phyloP scores from a whole-genome alignment of 768 basidiomycete species.

The Leccinum barrowsii region DNA sequence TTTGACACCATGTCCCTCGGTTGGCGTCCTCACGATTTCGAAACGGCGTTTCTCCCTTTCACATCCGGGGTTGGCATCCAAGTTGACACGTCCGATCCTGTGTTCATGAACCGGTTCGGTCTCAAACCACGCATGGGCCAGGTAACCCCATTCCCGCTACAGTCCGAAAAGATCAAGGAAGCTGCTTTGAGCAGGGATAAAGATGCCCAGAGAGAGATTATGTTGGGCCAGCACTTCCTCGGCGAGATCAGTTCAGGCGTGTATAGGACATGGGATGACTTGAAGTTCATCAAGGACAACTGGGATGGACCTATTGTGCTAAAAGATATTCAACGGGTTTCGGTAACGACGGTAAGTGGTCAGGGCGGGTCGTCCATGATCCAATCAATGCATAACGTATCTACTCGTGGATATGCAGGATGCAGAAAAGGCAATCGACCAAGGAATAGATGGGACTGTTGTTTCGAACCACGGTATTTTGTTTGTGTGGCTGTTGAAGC shows the following conservation, averaged over 20 bases:
- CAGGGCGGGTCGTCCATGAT: neutral
- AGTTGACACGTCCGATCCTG: conserved; percentile 70
- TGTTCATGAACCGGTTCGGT: conserved; percentile 62
- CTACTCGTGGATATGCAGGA: conserved; percentile 30
- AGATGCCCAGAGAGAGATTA: conserved; percentile 32
- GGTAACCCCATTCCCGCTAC: conserved; percentile 56
- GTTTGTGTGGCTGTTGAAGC: neutral
- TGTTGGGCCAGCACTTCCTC: conserved; percentile 61
- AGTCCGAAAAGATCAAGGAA: conserved; percentile 42
- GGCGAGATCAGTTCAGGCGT: conserved; percentile 58
- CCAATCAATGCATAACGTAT: neutral
- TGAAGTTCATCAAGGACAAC: conserved; percentile 61
- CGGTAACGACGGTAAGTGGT: conserved; percentile 32
- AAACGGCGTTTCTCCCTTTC: conserved; percentile 63
- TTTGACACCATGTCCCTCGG: conserved; percentile 71
- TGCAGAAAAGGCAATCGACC: conserved; percentile 46
- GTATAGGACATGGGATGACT: conserved; percentile 68
- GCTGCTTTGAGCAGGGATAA: conserved; percentile 47
- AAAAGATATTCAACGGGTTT: conserved; percentile 70
- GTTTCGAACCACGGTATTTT: conserved; percentile 41
- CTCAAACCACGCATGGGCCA: conserved; percentile 40
- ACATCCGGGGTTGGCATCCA: conserved; percentile 61
- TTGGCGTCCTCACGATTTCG: conserved; percentile 75
- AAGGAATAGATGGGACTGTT: conserved; percentile 43
- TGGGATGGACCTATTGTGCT: conserved; percentile 78